Evolutionary conservation across 2,329 filamentous ascomycete species (phyloP).

Genomic region (Aspergillus sp.): DNA sequence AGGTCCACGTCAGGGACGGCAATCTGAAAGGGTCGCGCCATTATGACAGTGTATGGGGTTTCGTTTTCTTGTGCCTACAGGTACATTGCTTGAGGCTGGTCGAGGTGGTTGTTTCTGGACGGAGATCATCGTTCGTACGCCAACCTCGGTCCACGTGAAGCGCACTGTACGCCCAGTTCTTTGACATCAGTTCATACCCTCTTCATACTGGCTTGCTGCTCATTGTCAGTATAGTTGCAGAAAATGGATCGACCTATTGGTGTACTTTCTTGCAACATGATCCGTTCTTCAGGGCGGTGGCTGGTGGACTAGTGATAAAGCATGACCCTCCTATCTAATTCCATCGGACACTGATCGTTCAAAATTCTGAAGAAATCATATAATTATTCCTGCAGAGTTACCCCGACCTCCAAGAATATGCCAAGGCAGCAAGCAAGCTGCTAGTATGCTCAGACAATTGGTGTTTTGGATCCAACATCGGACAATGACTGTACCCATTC

Average conservation of each 20-base stretch:
- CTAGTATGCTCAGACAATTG: no score
- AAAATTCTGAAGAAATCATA: no score
- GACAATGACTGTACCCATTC: no score
- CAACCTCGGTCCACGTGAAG: conserved; percentile 6
- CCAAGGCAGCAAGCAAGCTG: no score
- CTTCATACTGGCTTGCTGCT: no score
- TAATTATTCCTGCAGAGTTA: no score
- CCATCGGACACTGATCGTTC: no score
- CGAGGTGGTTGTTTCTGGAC: background rate
- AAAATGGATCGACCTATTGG: background rate
- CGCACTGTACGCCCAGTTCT: background rate
- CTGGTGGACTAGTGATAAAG: no score
- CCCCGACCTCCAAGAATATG: no score
- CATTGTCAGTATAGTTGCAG: no score
- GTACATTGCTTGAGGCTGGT: background rate
- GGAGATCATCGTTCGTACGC: background rate
- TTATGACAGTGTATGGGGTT: background rate
- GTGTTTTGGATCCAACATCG: no score
- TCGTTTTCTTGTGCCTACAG: background rate
- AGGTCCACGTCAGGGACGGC: conserved; percentile 53
- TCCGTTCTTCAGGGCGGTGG: background rate
- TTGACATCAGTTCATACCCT: background rate
- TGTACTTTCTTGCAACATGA: background rate
- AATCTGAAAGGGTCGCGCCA: conserved; percentile 46
- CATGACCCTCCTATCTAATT: no score